Evolutionary conservation across 306 rosid species (phyloP).

Genomic region (Glycyrrhiza uralensis): DNA sequence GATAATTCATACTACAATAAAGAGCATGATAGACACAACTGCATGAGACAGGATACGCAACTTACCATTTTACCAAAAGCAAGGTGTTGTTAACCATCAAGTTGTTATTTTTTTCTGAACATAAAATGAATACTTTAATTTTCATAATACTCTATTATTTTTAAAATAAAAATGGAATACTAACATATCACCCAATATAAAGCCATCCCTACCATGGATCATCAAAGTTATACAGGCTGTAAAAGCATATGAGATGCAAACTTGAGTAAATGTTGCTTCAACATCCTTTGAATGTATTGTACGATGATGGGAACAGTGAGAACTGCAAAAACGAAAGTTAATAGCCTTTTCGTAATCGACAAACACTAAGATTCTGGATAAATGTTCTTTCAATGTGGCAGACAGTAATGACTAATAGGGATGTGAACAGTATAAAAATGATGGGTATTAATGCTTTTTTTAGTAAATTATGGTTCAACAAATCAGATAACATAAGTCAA

Average conservation of each 20-base stretch:
- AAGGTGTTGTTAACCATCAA: background rate
- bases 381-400: background rate
- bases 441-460: background rate
- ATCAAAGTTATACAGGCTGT: conserved; percentile 1
- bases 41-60: background rate
- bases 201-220: background rate
- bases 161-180: background rate
- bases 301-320: background rate
- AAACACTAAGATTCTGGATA: conserved; percentile 13
- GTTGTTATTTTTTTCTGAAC: background rate
- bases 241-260: conserved; percentile 20
- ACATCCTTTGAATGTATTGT: background rate
- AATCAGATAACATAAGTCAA: conserved; percentile 21
- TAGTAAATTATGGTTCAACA: conserved; percentile 12
- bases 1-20: background rate
- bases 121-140: background rate
- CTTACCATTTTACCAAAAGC: conserved; percentile 5
- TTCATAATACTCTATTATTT: background rate
- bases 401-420: background rate
- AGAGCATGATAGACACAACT: background rate
- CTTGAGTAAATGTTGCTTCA: conserved; percentile 1
- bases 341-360: conserved; percentile 23
- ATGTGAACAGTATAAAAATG: conserved; percentile 16
- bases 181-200: conserved; percentile 12
- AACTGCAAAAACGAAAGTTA: conserved; percentile 19